Evolutionary conservation across 139 green algal genomes (phyloP), one percentile per base, ranked within the genome.

Genomic region (Chlorella sp.): DNA sequence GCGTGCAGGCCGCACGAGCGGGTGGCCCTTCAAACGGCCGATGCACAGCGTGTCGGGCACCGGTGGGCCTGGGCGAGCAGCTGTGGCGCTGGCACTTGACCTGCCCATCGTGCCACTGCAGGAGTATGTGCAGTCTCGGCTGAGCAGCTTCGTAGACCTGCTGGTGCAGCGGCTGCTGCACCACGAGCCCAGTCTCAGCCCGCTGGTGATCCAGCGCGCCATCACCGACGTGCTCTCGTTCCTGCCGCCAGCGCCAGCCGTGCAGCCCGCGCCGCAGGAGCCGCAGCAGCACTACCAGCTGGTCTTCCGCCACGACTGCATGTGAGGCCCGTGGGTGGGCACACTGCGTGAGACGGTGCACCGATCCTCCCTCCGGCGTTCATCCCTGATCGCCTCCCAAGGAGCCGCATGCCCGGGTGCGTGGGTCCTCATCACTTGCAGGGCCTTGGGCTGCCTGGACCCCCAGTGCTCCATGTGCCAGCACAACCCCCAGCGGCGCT

Each of bases 301-400:
- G 5, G 92, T 97, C 0, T 97, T 96, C 69, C 79, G 92, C 0
- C 92, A 97, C 71, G 92, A 97, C 70, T 97, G 92, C 80, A 62
- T 92, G 89, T 94, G 59, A 85, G 90, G 55, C n/a, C n/a, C n/a
- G n/a, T n/a, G n/a, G n/a, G n/a, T n/a, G n/a, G 31, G 31, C 10
- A 63, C 10, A 31, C 31, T 31, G 26, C 29, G 6, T 66, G 22
- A 49, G 50, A 23, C 27, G 33, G 30, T 74, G 0, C 66, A 10
- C 3, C 33, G 14, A 4, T 3, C 3, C 50, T 59, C 51, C 35
- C n/a, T n/a, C n/a, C n/a, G n/a, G n/a, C n/a, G n/a, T n/a, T n/a
- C n/a, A n/a, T n/a, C n/a, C n/a, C n/a, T n/a, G n/a, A n/a, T n/a
- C n/a, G n/a, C n/a, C n/a, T n/a, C n/a, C n/a, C n/a, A n/a, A n/a